phyloP scores from a whole-genome alignment of 176 grass and related monocot species.

The Aegilops sharonensis region DNA sequence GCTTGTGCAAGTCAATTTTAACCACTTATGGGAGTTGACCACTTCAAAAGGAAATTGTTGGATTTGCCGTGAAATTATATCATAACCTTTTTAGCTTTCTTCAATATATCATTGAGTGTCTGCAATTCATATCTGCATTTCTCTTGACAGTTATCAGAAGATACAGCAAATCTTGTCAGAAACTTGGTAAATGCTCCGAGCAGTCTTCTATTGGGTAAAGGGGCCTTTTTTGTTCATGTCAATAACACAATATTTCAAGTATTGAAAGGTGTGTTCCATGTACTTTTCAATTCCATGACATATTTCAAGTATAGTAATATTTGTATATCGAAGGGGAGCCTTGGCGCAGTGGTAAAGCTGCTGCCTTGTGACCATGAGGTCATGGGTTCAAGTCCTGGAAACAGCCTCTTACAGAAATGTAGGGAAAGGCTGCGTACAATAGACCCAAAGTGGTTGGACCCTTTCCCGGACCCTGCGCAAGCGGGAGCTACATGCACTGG shows the following conservation, averaged over 20 bases:
- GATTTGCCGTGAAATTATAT: neutral
- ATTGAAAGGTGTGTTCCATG: constrained; percentile 62
- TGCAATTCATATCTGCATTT: neutral
- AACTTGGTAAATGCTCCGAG: constrained; percentile 76
- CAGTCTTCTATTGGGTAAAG: constrained; percentile 83
- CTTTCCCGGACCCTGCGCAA: too few relatives aligned
- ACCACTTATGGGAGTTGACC: neutral
- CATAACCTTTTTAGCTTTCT: neutral
- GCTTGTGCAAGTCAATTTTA: neutral
- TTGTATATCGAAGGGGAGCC: neutral
- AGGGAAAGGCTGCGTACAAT: too few relatives aligned
- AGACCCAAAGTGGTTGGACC: too few relatives aligned
- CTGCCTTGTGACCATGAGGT: too few relatives aligned
- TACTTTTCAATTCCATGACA: constrained; percentile 20
- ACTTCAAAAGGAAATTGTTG: neutral
- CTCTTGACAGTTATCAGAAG: constrained; percentile 61
- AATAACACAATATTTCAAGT: constrained; percentile 83
- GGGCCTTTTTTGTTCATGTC: constrained; percentile 80
- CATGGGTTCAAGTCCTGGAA: too few relatives aligned
- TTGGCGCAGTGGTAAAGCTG: too few relatives aligned
- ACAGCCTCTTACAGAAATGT: too few relatives aligned
- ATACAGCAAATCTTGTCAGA: constrained; percentile 59
- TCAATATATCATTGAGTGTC: neutral
- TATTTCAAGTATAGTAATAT: neutral
- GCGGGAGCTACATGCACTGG: too few relatives aligned